A percentile compares a stretch with the other conserved stretches of the same genome.
phyloP scores from a whole-genome alignment of 495 filamentous ascomycete genomes.

The Penicillium bovifimosum region DNA sequence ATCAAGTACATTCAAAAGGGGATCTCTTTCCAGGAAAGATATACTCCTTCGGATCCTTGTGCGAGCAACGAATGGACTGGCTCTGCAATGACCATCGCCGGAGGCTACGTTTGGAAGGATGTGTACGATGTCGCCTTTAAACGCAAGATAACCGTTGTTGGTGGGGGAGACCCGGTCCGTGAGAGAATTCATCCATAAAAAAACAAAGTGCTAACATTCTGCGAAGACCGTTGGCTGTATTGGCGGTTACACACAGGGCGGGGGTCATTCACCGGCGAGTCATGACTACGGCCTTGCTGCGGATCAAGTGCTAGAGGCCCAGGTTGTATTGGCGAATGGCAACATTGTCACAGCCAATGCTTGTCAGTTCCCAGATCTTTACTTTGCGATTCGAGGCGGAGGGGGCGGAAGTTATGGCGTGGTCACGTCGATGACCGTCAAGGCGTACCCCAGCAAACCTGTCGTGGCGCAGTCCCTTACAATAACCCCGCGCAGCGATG shows the following conservation, averaged over 20 bases:
- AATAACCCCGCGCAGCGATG: constrained; percentile 7
- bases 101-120: constrained; percentile 35
- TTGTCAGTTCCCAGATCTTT: constrained; percentile 49
- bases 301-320: constrained; percentile 34
- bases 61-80: constrained; percentile 23
- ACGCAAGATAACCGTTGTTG: constrained; percentile 28
- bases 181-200: not conserved
- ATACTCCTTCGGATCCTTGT: constrained; percentile 14
- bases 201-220: not conserved
- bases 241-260: constrained; percentile 36
- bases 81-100: constrained; percentile 30
- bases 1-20: not conserved
- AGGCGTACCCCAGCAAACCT: constrained; percentile 29
- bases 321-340: constrained; percentile 51
- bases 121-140: constrained; percentile 24
- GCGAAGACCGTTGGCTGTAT: constrained; percentile 31
- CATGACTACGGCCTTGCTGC: constrained; percentile 31
- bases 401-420: constrained; percentile 46
- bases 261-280: constrained; percentile 28
- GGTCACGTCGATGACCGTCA: constrained; percentile 38
- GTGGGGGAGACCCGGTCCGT: constrained; percentile 30
- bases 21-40: not conserved
- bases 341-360: constrained; percentile 41
- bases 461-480: constrained; percentile 16
- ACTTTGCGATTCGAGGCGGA: constrained; percentile 44